A percentile compares a stretch with the other conserved stretches of the same genome.
Evolutionary conservation across 2,329 filamentous ascomycete genomes (phyloP).

Genomic region (Aspergillus fijiensis): DNA sequence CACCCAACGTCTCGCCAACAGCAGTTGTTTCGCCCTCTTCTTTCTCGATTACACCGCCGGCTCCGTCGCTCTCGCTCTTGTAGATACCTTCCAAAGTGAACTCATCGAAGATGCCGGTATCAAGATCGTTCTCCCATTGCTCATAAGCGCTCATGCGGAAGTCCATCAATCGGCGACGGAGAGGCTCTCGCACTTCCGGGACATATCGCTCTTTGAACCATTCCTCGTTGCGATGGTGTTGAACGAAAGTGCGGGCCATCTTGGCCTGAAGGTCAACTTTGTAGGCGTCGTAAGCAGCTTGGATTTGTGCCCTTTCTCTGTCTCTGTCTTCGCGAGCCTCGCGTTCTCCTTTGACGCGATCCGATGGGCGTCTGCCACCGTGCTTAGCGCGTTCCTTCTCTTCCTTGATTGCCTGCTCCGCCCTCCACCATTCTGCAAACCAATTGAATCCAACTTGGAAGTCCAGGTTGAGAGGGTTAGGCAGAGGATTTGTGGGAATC

Average conservation of each 20-base stretch:
- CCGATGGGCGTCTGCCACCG: slow-evolving; percentile 55
- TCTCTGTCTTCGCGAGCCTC: slow-evolving; percentile 63
- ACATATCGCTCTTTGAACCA: slow-evolving; percentile 98
- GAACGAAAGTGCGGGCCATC: slow-evolving; percentile 87
- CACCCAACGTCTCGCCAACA: slow-evolving; percentile 86
- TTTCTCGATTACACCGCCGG: slow-evolving; percentile 82
- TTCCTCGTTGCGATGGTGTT: slow-evolving; percentile 89
- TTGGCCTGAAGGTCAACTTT: slow-evolving; percentile 65
- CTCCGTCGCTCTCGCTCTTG: slow-evolving; percentile 86
- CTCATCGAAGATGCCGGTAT: slow-evolving; percentile 83
- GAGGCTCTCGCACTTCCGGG: slow-evolving; percentile 72
- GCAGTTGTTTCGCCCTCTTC: slow-evolving; percentile 93
- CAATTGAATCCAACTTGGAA: slow-evolving; percentile 68
- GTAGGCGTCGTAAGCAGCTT: slow-evolving; percentile 64
- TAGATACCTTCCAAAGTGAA: slow-evolving; percentile 93
- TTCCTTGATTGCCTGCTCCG: slow-evolving; percentile 62
- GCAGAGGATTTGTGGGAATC: slow-evolving; percentile 56
- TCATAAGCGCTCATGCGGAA: slow-evolving; percentile 75
- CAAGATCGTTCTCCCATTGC: slow-evolving; percentile 87
- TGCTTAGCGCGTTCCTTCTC: slow-evolving; percentile 62
- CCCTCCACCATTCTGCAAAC: slow-evolving; percentile 68
- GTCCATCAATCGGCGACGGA: slow-evolving; percentile 73
- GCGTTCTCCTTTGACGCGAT: slow-evolving; percentile 60
- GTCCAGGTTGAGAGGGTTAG: slow-evolving; percentile 62
- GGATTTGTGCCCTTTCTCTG: slow-evolving; percentile 62